A percentile compares a stretch with the other conserved stretches of the same genome.
Evolutionary conservation across 352 stramenopile species (phyloP).

Genomic region (Phytopythium cucurbitacearum): DNA sequence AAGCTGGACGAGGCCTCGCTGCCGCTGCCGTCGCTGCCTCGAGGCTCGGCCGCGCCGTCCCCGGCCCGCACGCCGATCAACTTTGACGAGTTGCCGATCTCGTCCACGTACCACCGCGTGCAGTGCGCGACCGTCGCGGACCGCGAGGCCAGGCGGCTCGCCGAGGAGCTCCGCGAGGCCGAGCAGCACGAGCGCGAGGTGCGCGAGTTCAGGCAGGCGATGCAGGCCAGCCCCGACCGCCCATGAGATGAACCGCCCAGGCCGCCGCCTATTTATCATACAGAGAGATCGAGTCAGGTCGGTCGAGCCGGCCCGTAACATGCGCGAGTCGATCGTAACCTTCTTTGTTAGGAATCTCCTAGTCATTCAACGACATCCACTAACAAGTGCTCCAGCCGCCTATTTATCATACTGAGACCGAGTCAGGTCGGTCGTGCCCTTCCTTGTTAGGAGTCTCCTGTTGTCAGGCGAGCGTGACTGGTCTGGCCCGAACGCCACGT

Average conservation of each 20-base stretch:
- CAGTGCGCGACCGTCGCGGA: conserved; percentile 49
- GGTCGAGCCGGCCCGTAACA: no score
- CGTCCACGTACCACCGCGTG: conserved; percentile 72
- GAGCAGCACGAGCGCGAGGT: conserved; percentile 52
- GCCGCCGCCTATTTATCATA: neutral
- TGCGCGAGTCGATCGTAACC: no score
- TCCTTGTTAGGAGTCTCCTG: no score
- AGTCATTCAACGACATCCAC: no score
- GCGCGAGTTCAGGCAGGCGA: conserved; percentile 52
- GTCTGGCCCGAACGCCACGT: no score
- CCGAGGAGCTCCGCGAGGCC: conserved; percentile 41
- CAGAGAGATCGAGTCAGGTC: no score
- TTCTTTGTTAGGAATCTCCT: no score
- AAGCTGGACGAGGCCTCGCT: conserved; percentile 5
- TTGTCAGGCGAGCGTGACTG: no score
- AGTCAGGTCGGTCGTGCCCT: no score
- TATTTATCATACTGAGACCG: no score
- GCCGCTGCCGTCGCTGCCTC: neutral
- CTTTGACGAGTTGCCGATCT: conserved; percentile 66
- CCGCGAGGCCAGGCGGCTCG: conserved; percentile 32
- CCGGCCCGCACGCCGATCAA: conserved; percentile 13
- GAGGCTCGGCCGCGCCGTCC: neutral
- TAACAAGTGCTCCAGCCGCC: no score
- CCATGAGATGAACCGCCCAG: no score
- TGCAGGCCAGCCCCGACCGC: conserved; percentile 7